Evolutionary conservation across 257 asterid species (phyloP).

Genomic region (Jacaranda copaia): DNA sequence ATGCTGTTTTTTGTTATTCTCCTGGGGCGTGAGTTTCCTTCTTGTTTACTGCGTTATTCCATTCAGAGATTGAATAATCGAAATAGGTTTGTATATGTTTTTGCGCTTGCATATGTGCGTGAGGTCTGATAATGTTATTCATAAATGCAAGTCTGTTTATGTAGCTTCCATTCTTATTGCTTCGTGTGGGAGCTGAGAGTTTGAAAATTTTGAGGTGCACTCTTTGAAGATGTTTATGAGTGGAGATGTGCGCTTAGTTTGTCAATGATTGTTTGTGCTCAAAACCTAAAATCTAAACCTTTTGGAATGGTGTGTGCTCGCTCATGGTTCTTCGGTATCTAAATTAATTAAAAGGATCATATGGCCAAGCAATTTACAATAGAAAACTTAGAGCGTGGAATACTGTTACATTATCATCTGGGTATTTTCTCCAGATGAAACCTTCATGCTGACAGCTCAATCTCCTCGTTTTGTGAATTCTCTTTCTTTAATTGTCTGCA

Average conservation of each 20-base stretch:
- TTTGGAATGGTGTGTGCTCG: neutral
- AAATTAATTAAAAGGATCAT: neutral
- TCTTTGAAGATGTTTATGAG: neutral
- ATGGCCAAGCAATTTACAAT: neutral
- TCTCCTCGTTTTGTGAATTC: neutral
- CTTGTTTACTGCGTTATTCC: neutral
- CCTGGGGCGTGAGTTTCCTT: constrained; percentile 13
- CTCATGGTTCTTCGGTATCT: neutral
- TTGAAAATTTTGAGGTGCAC: neutral
- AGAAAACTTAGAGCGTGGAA: neutral
- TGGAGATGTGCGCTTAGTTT: neutral
- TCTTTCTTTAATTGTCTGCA: neutral
- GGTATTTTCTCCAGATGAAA: neutral
- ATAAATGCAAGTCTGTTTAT: neutral
- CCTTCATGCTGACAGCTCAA: neutral
- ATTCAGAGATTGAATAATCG: neutral
- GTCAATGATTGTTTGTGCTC: neutral
- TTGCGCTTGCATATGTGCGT: neutral
- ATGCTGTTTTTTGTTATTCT: constrained; percentile 13
- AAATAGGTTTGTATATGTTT: neutral
- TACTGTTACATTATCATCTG: neutral
- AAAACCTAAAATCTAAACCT: neutral
- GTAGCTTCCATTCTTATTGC: too few relatives aligned
- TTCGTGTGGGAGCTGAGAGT: neutral
- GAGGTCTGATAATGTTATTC: neutral